Base-by-base conservation (phyloP, 192 early-diverging fungal genomes). In the Backusella tuberculispora region DNA sequence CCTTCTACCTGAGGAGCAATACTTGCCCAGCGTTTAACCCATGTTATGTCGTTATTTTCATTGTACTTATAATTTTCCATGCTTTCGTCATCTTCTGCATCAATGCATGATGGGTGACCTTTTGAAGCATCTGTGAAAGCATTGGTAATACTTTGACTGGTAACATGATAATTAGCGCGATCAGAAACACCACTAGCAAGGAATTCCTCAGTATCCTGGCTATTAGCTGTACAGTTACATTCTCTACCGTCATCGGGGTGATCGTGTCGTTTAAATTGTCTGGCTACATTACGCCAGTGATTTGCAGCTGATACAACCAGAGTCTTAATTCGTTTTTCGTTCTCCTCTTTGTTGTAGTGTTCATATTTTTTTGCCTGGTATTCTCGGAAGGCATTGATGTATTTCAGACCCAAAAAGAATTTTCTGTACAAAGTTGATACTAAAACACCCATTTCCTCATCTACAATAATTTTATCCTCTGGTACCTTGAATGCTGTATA, bases 381-480 rank as follows among this genome's bases (percentile, higher is more conserved):
- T 60, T 83, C 85, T 7, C 74, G 81, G 12, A 88, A 71, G 0
- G 90, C 87, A 67, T 88, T 89, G 50, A 85, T 81, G 15, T 88
- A 87, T 42, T 89, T 88, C 44, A 90, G 80, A 6, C 89, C 89
- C 17, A 83, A 66, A 71, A 90, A 89, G 75, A 84, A 92, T 63
- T 84, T 80, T 13, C 85, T 79, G 71, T 83, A 83, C 19, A 92
- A 64, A 17, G 88, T 84, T 7, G 86, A 79, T 21, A 90, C 79
- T 8, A 85, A 75, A 24, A 92, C 78, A 5, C 90, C 89, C 72
- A 83, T 86, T 63, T 92, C 90, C 42, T 90, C 85, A 67, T 90
- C 90, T 3, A 92, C 78, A 3, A 92, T 12, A 34, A 78, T 67
- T 63, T 88, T 74, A 41, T 85, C 81, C 8, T 77, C 76, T 6